Conservation (phyloP, 805 yeast species). For the Candida sakaeoensis region DNA sequence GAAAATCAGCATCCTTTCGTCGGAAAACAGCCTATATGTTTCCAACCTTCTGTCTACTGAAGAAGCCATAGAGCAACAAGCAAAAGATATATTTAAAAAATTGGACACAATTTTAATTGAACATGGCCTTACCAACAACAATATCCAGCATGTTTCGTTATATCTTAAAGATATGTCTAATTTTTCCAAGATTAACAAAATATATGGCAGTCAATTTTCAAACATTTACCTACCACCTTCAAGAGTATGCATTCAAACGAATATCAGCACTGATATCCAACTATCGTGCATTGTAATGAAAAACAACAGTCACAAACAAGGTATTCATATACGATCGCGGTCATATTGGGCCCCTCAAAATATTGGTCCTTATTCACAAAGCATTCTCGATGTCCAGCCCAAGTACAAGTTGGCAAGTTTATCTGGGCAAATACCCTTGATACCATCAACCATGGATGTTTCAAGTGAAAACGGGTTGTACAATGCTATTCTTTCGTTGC, state of each 20-base stretch:
- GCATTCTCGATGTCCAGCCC: slow-evolving; percentile 44
- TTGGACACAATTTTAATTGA: slow-evolving; percentile 31
- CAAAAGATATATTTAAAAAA: slow-evolving; percentile 45
- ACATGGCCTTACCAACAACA: slow-evolving; percentile 32
- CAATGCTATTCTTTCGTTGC: slow-evolving; percentile 59
- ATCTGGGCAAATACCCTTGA: slow-evolving; percentile 89
- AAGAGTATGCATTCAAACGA: slow-evolving; percentile 75
- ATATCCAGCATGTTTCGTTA: slow-evolving; percentile 59
- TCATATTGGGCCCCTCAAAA: slow-evolving; percentile 99
- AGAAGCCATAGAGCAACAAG: slow-evolving; percentile 36
- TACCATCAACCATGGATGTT: slow-evolving; percentile 67
- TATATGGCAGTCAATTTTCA: slow-evolving; percentile 55
- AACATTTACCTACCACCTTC: slow-evolving; percentile 75
- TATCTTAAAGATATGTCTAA: slow-evolving; percentile 60
- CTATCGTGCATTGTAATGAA: slow-evolving; percentile 57
- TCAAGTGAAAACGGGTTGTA: slow-evolving; percentile 15
- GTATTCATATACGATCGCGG: slow-evolving; percentile 87
- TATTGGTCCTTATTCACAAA: slow-evolving; percentile 96
- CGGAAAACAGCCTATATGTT: slow-evolving; percentile 21
- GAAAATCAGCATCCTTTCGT: slow-evolving; percentile 6
- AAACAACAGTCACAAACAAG: slow-evolving; percentile 40
- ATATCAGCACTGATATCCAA: slow-evolving; percentile 38
- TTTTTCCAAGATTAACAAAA: slow-evolving; percentile 58
- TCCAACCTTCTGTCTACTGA: slow-evolving; percentile 24
- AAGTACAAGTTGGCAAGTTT: slow-evolving; percentile 50